phyloP scores from a whole-genome alignment of 768 basidiomycete species.

The Boletus insuetus region DNA sequence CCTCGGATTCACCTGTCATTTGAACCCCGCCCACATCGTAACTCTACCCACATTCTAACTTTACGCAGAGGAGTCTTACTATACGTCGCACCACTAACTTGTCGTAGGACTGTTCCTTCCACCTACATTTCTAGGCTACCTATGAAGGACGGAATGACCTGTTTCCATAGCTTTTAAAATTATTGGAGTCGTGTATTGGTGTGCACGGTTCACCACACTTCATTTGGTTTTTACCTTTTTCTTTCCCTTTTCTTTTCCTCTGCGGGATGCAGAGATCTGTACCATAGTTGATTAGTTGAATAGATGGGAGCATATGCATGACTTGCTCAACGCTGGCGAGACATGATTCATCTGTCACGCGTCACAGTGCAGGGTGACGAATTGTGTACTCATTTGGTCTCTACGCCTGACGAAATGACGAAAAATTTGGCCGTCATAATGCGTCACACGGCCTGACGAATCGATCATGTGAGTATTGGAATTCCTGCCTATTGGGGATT shows the following conservation, averaged over 20 bases:
- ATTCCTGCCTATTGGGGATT: no score
- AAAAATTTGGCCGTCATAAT: no score
- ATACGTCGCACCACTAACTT: constrained; percentile 25
- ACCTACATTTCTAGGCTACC: constrained; percentile 12
- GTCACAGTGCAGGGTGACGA: no score
- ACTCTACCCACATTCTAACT: constrained; percentile 6
- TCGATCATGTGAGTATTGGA: no score
- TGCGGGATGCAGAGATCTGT: constrained; percentile 4
- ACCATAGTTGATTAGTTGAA: constrained; percentile 4
- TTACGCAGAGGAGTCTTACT: constrained; percentile 15
- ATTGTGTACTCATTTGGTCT: no score
- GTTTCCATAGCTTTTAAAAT: constrained; percentile 24
- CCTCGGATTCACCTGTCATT: neutral
- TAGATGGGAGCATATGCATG: neutral
- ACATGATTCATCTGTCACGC: no score
- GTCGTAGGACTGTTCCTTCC: constrained; percentile 20
- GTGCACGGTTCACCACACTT: neutral
- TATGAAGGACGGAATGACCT: constrained; percentile 17
- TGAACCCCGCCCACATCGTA: constrained; percentile 6
- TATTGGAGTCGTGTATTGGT: constrained; percentile 17
- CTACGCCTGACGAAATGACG: no score
- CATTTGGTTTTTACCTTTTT: constrained; percentile 9
- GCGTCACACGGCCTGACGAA: no score
- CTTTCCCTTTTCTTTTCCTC: neutral
- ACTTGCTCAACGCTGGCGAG: no score